These are phyloP conservation scores for Penium margaritaceum DNA, from an alignment of 139 green algal genomes.

Conservation along the genomic window DNA sequence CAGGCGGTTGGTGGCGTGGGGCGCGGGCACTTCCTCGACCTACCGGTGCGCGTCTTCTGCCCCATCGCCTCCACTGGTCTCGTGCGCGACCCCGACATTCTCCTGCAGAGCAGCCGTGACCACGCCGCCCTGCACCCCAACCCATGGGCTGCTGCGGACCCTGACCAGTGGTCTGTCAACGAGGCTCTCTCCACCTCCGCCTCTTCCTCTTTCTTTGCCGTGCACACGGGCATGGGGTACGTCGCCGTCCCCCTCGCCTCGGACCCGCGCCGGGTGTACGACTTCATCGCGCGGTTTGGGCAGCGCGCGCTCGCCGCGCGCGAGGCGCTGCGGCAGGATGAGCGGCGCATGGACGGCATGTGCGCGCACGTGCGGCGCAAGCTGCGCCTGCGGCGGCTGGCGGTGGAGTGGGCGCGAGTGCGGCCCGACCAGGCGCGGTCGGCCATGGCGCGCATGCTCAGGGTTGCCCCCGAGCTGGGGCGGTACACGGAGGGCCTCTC, in stretches of 20 bases:
- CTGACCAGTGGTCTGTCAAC: no score
- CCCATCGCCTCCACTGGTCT: no score
- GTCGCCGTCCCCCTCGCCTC: slow-evolving; percentile 13
- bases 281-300: slow-evolving; percentile 21
- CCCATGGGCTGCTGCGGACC: no score
- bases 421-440: slow-evolving; percentile 22
- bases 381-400: slow-evolving; percentile 14
- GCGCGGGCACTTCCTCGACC: slow-evolving; percentile 15
- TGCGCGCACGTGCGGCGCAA: slow-evolving; percentile 1
- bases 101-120: no score
- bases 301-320: slow-evolving; percentile 4
- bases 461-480: slow-evolving; percentile 14
- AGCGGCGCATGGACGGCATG: slow-evolving; percentile 16
- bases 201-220: no score
- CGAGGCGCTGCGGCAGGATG: slow-evolving; percentile 12
- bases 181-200: no score
- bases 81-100: no score
- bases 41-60: slow-evolving; percentile 17
- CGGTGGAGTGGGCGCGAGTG: background rate
- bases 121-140: no score
- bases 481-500: slow-evolving; percentile 26
- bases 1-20: no score
- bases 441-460: slow-evolving; percentile 14
- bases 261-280: background rate
- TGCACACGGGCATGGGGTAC: no score